Evolutionary conservation across 148 eudicot genomes (phyloP).

Genomic region (Cornus florida): DNA sequence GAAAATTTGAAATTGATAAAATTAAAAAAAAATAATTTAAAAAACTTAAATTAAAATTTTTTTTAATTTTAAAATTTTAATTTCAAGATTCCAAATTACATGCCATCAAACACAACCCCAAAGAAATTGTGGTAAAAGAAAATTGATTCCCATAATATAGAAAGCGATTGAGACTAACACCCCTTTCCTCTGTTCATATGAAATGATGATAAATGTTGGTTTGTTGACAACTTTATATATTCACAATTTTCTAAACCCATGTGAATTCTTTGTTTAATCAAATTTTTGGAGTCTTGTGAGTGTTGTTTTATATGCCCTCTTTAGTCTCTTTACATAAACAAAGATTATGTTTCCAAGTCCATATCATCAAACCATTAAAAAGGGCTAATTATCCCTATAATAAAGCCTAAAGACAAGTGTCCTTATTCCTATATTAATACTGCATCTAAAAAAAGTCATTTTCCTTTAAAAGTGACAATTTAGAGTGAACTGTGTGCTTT

Average conservation of each 20-base stretch:
- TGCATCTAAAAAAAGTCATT: not conserved
- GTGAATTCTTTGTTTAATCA: not conserved
- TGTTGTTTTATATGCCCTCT: not conserved
- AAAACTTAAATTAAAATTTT: too few relatives aligned
- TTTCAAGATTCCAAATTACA: too few relatives aligned
- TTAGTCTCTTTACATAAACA: not conserved
- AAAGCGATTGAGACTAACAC: not conserved
- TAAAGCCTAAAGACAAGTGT: not conserved
- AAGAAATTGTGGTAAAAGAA: too few relatives aligned
- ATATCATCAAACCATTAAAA: not conserved
- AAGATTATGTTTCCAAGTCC: not conserved
- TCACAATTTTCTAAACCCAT: not conserved
- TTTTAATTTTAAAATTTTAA: too few relatives aligned
- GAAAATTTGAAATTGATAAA: too few relatives aligned
- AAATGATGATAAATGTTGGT: not conserved
- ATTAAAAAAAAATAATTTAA: too few relatives aligned
- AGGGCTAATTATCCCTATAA: not conserved
- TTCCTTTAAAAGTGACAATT: constrained; percentile 6
- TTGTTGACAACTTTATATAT: constrained; percentile 12
- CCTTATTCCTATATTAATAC: not conserved
- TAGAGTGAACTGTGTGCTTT: too few relatives aligned
- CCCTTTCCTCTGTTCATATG: not conserved
- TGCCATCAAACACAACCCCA: too few relatives aligned
- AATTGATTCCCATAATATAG: not conserved
- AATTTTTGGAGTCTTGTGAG: not conserved